Evolutionary conservation across 2,329 filamentous ascomycete genomes (phyloP).

Genomic region (Colletotrichum magnum): DNA sequence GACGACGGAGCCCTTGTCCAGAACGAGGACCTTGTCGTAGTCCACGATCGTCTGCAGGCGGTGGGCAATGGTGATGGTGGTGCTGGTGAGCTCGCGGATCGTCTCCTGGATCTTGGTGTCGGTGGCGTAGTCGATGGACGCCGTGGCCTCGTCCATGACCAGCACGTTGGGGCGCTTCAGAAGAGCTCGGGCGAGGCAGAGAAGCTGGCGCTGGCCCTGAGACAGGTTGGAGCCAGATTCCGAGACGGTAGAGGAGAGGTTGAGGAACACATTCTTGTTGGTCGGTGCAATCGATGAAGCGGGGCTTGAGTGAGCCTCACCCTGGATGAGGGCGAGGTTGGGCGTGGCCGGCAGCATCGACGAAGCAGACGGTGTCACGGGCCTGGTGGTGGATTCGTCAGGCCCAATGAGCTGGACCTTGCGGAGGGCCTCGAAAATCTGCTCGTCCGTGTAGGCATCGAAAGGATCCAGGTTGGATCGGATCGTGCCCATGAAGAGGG

Average conservation of each 20-base stretch:
- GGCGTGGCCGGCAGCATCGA: conserved; percentile 38
- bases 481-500: conserved; percentile 92
- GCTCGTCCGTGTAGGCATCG: conserved; percentile 86
- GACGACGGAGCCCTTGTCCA: conserved; percentile 89
- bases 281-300: conserved; percentile 60
- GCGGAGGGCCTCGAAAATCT: conserved; percentile 88
- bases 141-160: conserved; percentile 99
- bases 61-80: conserved; percentile 97
- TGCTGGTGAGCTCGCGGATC: conserved; percentile 92
- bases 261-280: conserved; percentile 96
- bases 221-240: conserved; percentile 96
- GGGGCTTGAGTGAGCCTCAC: conserved; percentile 30
- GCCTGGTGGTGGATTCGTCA: conserved; percentile 59
- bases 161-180: conserved; percentile 92
- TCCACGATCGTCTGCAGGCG: conserved; percentile 96
- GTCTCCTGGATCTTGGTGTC: conserved; percentile 97
- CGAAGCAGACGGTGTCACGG: conserved; percentile 44
- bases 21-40: conserved; percentile 96
- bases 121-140: conserved; percentile 96
- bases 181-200: conserved; percentile 93
- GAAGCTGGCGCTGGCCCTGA: conserved; percentile 93
- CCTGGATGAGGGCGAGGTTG: conserved; percentile 29
- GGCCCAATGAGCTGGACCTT: conserved; percentile 88
- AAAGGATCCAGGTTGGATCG: conserved; percentile 96
- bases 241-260: conserved; percentile 84